Conservation (phyloP, 2,329 filamentous ascomycete species). For the Cercospora sojina region DNA sequence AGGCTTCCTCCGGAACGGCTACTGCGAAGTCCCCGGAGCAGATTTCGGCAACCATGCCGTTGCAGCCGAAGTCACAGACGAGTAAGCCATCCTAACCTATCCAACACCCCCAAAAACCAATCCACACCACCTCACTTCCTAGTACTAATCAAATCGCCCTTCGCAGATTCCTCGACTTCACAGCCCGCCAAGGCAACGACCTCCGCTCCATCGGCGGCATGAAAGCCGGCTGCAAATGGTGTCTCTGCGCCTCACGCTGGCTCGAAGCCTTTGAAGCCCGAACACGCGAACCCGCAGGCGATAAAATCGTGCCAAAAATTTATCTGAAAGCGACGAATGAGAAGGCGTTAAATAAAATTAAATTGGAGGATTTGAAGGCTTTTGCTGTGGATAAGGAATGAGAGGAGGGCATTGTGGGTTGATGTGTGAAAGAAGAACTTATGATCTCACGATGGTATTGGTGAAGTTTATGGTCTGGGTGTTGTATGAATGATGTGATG, state of each 20-base stretch:
- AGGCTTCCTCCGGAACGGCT: constrained; percentile 61
- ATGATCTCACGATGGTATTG: background rate
- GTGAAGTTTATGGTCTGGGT: background rate
- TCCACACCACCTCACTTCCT: background rate
- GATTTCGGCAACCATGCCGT: constrained; percentile 62
- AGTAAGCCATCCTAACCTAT: constrained; percentile 8
- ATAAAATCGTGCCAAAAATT: constrained; percentile 50
- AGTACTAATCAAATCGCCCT: background rate
- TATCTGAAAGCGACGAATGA: constrained; percentile 55
- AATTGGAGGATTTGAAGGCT: constrained; percentile 50
- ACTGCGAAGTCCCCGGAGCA: constrained; percentile 55
- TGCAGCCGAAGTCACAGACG: constrained; percentile 57
- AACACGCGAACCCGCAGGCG: constrained; percentile 43
- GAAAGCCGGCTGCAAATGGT: constrained; percentile 60
- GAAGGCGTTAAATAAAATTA: constrained; percentile 51
- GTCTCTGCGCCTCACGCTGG: constrained; percentile 60
- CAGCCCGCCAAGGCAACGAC: constrained; percentile 59
- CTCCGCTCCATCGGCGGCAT: constrained; percentile 54
- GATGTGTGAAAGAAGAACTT: background rate
- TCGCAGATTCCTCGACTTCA: constrained; percentile 58
- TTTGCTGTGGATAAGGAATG: constrained; percentile 49
- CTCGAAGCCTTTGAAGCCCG: constrained; percentile 57
- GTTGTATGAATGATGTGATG: background rate
- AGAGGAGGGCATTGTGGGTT: background rate
- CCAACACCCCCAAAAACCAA: background rate